phyloP scores from a whole-genome alignment of 768 basidiomycete genomes.

The Mrakia frigida region DNA sequence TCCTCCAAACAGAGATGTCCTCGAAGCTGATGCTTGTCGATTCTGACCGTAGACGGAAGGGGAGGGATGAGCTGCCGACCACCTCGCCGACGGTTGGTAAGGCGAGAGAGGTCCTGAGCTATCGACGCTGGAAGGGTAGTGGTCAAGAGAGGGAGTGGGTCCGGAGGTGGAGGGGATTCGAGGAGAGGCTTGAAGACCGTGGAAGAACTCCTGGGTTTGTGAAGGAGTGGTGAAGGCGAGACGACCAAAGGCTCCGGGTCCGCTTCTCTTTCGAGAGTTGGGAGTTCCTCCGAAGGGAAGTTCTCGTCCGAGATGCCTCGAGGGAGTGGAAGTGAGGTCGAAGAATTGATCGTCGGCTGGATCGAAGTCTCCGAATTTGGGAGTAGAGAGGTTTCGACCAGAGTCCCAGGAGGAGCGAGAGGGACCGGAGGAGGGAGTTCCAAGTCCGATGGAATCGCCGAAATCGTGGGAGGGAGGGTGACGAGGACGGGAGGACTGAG shows the following conservation, averaged over 20 bases:
- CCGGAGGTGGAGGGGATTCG: slow-evolving; percentile 6
- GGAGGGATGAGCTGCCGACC: slow-evolving; percentile 17
- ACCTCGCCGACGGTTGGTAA: slow-evolving; percentile 6
- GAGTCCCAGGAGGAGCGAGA: slow-evolving; percentile 18
- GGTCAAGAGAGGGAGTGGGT: neutral
- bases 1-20: neutral
- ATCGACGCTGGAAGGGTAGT: slow-evolving; percentile 25
- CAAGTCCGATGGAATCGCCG: slow-evolving; percentile 1
- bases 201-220: slow-evolving; percentile 23
- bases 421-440: slow-evolving; percentile 16
- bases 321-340: slow-evolving; percentile 26
- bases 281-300: slow-evolving; percentile 27
- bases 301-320: slow-evolving; percentile 18
- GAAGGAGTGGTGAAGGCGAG: slow-evolving; percentile 19
- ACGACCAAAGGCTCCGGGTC: slow-evolving; percentile 5
- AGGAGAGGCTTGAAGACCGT: slow-evolving; percentile 25
- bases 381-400: slow-evolving; percentile 1
- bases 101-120: slow-evolving; percentile 26
- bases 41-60: slow-evolving; percentile 14
- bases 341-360: slow-evolving; percentile 17
- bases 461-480: neutral
- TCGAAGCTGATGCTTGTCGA: neutral
- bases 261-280: slow-evolving; percentile 11
- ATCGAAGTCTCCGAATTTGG: slow-evolving; percentile 18
- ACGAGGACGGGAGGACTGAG: neutral